Evolutionary conservation across 2,329 filamentous ascomycete genomes (phyloP).

Genomic region (Bimuria novae-zelandiae): DNA sequence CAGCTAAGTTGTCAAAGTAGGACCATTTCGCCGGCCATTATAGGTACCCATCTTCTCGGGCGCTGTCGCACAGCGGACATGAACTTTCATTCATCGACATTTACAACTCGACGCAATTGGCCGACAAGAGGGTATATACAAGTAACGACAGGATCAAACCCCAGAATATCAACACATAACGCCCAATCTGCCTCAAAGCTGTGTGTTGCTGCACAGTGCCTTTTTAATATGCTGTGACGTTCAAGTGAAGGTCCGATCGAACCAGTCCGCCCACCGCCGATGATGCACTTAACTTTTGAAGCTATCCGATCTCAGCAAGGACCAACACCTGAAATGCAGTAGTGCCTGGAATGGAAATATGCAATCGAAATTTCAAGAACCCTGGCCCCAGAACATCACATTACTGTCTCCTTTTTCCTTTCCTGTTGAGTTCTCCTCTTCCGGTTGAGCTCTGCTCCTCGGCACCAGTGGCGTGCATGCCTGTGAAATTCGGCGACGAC

Average conservation of each 20-base stretch:
- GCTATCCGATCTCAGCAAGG: background rate
- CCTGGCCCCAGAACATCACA: conserved; percentile 25
- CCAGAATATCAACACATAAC: background rate
- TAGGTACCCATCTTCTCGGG: background rate
- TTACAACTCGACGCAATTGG: background rate
- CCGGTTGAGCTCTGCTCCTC: background rate
- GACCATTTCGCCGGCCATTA: background rate
- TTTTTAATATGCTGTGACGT: background rate
- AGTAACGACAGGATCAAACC: conserved; percentile 4
- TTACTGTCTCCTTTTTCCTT: conserved; percentile 22
- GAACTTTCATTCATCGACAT: background rate
- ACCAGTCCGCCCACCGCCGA: background rate
- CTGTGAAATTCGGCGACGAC: conserved; percentile 25
- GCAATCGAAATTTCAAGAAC: background rate
- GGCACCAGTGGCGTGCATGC: conserved; percentile 18
- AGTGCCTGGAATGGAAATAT: background rate
- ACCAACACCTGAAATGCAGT: background rate
- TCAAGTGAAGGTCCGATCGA: background rate
- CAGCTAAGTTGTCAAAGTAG: conserved; percentile 57
- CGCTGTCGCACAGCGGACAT: background rate
- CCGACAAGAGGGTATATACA: conserved; percentile 6
- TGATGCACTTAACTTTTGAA: background rate
- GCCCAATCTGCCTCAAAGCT: background rate
- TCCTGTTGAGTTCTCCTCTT: conserved; percentile 4
- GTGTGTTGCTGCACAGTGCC: background rate